These are phyloP conservation scores for Fraxinus pennsylvanica DNA, from an alignment of 257 asterid species.

Conservation along the genomic window DNA sequence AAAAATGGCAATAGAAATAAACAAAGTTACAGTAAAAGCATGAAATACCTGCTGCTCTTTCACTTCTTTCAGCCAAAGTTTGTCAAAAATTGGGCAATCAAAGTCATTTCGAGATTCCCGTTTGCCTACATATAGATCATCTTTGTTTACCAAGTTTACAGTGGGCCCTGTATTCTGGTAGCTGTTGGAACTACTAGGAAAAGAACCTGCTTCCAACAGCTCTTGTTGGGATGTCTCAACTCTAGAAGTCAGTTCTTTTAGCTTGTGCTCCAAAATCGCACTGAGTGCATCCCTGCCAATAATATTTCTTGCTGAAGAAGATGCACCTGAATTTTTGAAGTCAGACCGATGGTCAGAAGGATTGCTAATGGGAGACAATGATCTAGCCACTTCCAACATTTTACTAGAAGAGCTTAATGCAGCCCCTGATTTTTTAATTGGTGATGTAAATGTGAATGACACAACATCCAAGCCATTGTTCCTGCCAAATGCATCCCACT, in stretches of 20 bases:
- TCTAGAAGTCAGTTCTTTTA: constrained; percentile 78
- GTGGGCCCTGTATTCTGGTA: constrained; percentile 34
- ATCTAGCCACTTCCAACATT: constrained; percentile 37
- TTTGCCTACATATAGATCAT: constrained; percentile 36
- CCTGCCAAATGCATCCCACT: constrained; percentile 66
- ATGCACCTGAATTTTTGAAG: constrained; percentile 35
- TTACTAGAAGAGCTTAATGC: constrained; percentile 43
- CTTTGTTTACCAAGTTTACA: constrained; percentile 25
- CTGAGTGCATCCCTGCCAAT: constrained; percentile 80
- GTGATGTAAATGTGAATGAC: constrained; percentile 95
- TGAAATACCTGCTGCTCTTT: constrained; percentile 33
- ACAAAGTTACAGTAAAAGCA: constrained; percentile 9
- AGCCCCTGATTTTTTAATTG: constrained; percentile 69
- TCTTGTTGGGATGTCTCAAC: constrained; percentile 65
- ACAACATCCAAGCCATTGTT: constrained; percentile 72
- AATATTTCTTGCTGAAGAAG: constrained; percentile 49
- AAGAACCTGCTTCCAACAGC: constrained; percentile 38
- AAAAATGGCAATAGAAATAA: not conserved
- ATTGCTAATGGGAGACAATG: constrained; percentile 35
- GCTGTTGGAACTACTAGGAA: constrained; percentile 40
- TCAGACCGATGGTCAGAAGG: constrained; percentile 40
- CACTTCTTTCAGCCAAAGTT: constrained; percentile 39
- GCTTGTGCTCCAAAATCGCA: constrained; percentile 85
- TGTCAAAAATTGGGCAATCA: constrained; percentile 39
- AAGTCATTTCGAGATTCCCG: constrained; percentile 33